phyloP scores from a whole-genome alignment of 2,329 filamentous ascomycete species.

The Talaromyces atroroseus region DNA sequence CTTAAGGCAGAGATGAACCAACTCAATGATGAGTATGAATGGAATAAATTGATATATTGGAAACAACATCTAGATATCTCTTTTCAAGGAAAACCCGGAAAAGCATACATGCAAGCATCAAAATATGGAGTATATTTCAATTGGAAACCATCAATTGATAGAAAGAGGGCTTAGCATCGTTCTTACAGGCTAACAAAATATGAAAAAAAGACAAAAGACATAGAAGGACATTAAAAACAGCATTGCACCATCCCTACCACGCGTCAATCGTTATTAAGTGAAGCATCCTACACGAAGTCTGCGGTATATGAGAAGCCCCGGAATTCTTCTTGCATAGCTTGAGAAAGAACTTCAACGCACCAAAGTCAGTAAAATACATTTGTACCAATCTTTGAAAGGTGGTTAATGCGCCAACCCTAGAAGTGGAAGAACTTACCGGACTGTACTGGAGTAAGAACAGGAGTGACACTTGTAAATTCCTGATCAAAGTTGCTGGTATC shows the following conservation, averaged over 20 bases:
- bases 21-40: background rate
- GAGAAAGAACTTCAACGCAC: constrained; percentile 68
- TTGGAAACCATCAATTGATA: constrained; percentile 3
- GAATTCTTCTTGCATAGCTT: constrained; percentile 99
- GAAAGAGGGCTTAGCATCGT: background rate
- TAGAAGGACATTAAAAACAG: background rate
- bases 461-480: constrained; percentile 97
- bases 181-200: background rate
- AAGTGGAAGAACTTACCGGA: constrained; percentile 65
- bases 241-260: constrained; percentile 1
- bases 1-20: background rate
- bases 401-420: no score
- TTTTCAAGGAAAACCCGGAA: background rate
- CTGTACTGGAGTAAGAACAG: constrained; percentile 93
- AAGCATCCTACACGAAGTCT: constrained; percentile 64
- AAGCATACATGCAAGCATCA: constrained; percentile 3
- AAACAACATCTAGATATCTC: constrained; percentile 3
- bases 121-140: constrained; percentile 11
- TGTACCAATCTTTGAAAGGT: background rate
- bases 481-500: constrained; percentile 99
- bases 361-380: constrained; percentile 16
- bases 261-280: background rate
- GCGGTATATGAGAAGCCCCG: constrained; percentile 96
- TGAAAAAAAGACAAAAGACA: background rate
- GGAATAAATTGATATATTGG: background rate